Percentiles rank a stretch among this genome's conserved stretches.
Conservation (phyloP, 2,329 filamentous ascomycete species). For the Diaporthe aspalathi region DNA sequence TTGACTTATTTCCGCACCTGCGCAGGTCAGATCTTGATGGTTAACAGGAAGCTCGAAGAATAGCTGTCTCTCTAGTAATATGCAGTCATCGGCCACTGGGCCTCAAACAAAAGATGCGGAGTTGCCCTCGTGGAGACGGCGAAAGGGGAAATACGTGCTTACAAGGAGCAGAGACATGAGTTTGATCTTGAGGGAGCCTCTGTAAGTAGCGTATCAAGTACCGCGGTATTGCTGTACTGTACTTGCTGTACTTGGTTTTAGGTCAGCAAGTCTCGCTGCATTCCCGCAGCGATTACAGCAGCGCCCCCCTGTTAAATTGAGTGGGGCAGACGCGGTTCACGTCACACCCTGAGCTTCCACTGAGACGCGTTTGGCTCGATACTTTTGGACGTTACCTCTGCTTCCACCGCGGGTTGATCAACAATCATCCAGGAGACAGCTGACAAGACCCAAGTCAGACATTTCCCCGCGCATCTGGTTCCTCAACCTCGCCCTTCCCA, state of each 20-base stretch:
- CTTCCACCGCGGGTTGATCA: not conserved
- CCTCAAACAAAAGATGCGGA: too few species aligned
- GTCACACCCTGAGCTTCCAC: slow-evolving; percentile 19
- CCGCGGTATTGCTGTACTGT: too few species aligned
- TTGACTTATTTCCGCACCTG: too few species aligned
- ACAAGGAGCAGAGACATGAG: too few species aligned
- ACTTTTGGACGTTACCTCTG: slow-evolving; percentile 19
- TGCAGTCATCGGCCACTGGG: too few species aligned
- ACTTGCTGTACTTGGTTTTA: not conserved
- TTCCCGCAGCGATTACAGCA: not conserved
- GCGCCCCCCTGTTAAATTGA: slow-evolving; percentile 32
- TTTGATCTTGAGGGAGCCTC: not conserved
- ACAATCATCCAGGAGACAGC: not conserved
- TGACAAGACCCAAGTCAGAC: not conserved
- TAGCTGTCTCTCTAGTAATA: too few species aligned
- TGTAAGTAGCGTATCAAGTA: too few species aligned
- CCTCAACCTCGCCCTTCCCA: not conserved
- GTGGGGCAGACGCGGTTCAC: slow-evolving; percentile 36
- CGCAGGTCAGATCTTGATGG: too few species aligned
- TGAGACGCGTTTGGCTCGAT: slow-evolving; percentile 23
- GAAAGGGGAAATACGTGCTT: too few species aligned
- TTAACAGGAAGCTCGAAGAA: too few species aligned
- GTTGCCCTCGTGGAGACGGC: too few species aligned
- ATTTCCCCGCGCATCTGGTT: not conserved
- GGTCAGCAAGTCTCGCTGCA: slow-evolving; percentile 10